Percentiles rank a stretch among this genome's conserved stretches.
phyloP scores from a whole-genome alignment of 306 rosid genomes.

The Elaeagnus macrophylla region DNA sequence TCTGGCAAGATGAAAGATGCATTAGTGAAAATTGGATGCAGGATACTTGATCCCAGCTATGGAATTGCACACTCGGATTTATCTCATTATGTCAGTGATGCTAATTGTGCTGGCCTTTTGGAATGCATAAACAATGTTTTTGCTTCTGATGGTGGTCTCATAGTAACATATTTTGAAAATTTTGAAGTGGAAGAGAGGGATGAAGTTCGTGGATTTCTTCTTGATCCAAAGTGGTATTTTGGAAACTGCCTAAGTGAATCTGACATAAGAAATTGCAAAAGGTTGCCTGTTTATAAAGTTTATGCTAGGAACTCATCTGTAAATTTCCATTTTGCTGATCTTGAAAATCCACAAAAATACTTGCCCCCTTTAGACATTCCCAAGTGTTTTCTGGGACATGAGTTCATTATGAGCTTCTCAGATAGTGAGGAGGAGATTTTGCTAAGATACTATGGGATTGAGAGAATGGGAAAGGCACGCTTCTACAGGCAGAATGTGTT shows the following conservation, averaged over 20 bases:
- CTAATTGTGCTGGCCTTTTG: slow-evolving; percentile 59
- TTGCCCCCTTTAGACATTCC: slow-evolving; percentile 70
- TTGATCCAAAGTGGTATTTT: slow-evolving; percentile 86
- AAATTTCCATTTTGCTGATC: slow-evolving; percentile 54
- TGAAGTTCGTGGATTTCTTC: slow-evolving; percentile 72
- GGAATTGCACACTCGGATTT: slow-evolving; percentile 64
- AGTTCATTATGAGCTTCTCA: slow-evolving; percentile 59
- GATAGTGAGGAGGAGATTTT: slow-evolving; percentile 63
- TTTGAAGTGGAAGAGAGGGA: slow-evolving; percentile 59
- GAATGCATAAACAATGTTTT: slow-evolving; percentile 51
- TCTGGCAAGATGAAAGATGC: slow-evolving; percentile 42
- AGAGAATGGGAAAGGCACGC: slow-evolving; percentile 75
- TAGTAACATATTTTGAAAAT: slow-evolving; percentile 43
- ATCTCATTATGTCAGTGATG: slow-evolving; percentile 54
- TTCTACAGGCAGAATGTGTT: slow-evolving; percentile 62
- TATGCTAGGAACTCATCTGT: slow-evolving; percentile 43
- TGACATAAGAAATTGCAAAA: slow-evolving; percentile 50
- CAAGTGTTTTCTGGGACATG: slow-evolving; percentile 62
- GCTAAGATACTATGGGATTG: slow-evolving; percentile 63
- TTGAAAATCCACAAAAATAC: slow-evolving; percentile 69
- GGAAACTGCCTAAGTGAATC: slow-evolving; percentile 51
- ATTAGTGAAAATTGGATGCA: slow-evolving; percentile 73
- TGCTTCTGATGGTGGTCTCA: slow-evolving; percentile 35
- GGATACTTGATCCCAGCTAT: slow-evolving; percentile 50
- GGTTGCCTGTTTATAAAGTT: slow-evolving; percentile 69